Percentiles rank a stretch among this genome's conserved stretches.
These are phyloP conservation scores for Brasilioporus rufonigricans DNA, from an alignment of 768 basidiomycete species.

Conservation along the genomic window DNA sequence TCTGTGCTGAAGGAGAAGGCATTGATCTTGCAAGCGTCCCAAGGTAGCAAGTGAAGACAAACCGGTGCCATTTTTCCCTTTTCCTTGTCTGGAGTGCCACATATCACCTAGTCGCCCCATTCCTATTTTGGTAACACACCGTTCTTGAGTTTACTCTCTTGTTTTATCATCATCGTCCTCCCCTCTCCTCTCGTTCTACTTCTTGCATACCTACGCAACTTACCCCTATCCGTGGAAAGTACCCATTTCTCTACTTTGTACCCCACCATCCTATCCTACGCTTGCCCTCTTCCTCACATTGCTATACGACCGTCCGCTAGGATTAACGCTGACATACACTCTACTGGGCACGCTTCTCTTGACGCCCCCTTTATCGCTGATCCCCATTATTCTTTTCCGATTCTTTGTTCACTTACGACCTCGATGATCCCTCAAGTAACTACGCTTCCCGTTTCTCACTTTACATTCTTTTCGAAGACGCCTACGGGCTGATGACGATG, in stretches of 20 bases:
- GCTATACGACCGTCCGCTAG: slow-evolving; percentile 6
- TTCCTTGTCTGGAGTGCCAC: neutral
- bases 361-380: neutral
- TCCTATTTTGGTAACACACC: neutral
- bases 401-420: slow-evolving; percentile 5
- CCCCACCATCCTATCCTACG: neutral
- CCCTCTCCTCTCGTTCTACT: neutral
- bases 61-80: neutral
- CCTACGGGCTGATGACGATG: neutral
- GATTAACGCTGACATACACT: slow-evolving; percentile 6
- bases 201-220: slow-evolving; percentile 10
- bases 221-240: slow-evolving; percentile 11
- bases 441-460: neutral
- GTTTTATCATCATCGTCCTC: slow-evolving; percentile 1
- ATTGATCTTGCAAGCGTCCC: slow-evolving; percentile 28
- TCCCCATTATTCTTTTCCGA: neutral
- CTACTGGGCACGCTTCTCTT: neutral
- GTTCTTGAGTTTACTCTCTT: neutral
- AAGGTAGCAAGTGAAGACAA: slow-evolving; percentile 25
- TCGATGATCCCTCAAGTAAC: slow-evolving; percentile 6
- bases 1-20: slow-evolving; percentile 79
- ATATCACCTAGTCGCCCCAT: neutral
- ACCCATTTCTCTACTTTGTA: slow-evolving; percentile 1
- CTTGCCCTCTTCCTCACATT: neutral
- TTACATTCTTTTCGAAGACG: neutral